Base-by-base conservation (phyloP, 768 basidiomycete species). In the Tephrocybe sp. region DNA sequence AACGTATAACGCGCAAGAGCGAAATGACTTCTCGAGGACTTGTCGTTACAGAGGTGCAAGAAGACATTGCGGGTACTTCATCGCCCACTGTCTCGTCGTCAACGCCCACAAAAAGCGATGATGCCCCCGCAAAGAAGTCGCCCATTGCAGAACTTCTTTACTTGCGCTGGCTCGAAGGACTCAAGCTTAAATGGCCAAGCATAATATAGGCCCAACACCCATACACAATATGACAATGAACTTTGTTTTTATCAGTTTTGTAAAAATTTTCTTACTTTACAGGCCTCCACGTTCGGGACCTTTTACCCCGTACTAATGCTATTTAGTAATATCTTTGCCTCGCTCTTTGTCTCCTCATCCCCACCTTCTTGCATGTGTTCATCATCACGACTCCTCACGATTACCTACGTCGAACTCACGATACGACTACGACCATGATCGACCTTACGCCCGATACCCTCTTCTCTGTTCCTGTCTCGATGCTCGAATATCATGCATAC, bases 91-190 rank as follows among this genome's bases (percentile, higher is more conserved):
- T 55, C 53, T 39, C 54, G 21, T 30, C 57, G 7, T 49, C 60
- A 7, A 45, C 61, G 1, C 50, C 54, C 10, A 36, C 62, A 4
- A 71, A 70, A 58, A 57, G 55, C 36, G 70, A 71, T 19, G 77
- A 82, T 24, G 37, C 61, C 2, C 74, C 77, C 11, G 64, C 73
- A 46, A 78, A 82, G 54, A 88, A 85, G 64, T 94, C 91, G 47
- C 93, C 94, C 5, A 93, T 98, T 23, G 90, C 93, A 18, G 95
- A 98, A 64, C 77, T 98, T 55, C 72, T 98, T n/a, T 98, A 97
- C 65, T 86, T 94, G 79, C 83, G 95, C 42, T 98, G 95, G 94
- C 72, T 97, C 21, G 91, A 97, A 61, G 94, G 94, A 3, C 69
- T 97, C 45, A 86, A 83, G 68, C 73, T 94, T 61, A 94, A 91